Evolutionary conservation across 768 basidiomycete genomes (phyloP).

Genomic region (Nidularia sp.): DNA sequence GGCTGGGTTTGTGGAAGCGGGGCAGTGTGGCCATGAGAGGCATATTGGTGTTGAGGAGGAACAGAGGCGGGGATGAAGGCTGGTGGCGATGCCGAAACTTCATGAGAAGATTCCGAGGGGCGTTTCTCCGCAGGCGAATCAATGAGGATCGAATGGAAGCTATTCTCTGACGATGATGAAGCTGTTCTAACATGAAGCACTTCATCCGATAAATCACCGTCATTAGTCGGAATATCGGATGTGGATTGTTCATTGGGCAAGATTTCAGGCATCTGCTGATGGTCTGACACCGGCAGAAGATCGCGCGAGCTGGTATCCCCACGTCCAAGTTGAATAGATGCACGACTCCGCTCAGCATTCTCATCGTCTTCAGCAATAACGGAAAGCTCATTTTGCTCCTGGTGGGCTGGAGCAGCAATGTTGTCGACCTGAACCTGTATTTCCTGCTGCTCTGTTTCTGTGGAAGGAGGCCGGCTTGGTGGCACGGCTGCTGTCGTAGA

Average conservation of each 20-base stretch:
- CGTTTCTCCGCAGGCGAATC: conserved; percentile 23
- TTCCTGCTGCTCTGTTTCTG: not conserved
- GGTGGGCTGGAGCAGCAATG: not conserved
- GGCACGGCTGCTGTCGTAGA: too few relatives aligned
- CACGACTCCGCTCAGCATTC: conserved; percentile 35
- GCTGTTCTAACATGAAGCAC: conserved; percentile 4
- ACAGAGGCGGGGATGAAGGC: not conserved
- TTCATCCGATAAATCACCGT: not conserved
- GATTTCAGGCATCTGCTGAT: not conserved
- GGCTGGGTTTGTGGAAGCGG: not conserved
- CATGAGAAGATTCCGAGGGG: not conserved
- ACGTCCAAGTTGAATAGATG: conserved; percentile 12
- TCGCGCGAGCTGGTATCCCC: too few relatives aligned
- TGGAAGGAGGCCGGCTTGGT: too few relatives aligned
- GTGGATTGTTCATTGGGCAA: too few relatives aligned
- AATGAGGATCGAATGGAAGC: conserved; percentile 33
- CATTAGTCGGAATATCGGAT: not conserved
- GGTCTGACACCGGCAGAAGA: too few relatives aligned
- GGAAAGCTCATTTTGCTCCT: conserved; percentile 48
- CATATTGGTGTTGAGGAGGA: not conserved
- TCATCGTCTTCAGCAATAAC: conserved; percentile 74
- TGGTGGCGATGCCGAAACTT: not conserved
- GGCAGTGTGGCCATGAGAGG: not conserved
- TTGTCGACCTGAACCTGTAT: not conserved
- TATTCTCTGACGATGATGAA: conserved; percentile 26